Base-by-base conservation (phyloP, 148 eudicot genomes). In the Spergularia marina region DNA sequence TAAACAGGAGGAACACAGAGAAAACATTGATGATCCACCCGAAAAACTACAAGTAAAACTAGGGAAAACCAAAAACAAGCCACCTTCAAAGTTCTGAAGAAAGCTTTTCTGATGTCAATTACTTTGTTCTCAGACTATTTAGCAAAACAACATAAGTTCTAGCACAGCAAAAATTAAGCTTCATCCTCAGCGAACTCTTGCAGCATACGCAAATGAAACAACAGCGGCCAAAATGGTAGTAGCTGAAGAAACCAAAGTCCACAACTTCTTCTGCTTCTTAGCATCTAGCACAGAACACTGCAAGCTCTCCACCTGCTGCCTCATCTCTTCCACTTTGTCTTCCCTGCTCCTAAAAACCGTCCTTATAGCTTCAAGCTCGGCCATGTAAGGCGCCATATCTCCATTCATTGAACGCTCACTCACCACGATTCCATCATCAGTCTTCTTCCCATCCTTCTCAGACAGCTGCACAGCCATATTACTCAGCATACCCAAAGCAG, bases 211-310 rank as follows among this genome's bases (percentile, higher is more conserved):
- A 76, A 83, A 81, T 11, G 94, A 89, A 75, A 85, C 78, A 77
- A 85, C 86, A 20, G 94, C 97, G 67, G 97, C 98, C 16, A 92
- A 59, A 70, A 92, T 51, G 5, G 97, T 87, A 39, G 97, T 86
- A 1, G 89, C 97, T 6, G 97, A 95, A 0, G 94, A 89, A 51
- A 92, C 83, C 74, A 84, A 2, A 12, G 94, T 81, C 97, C 94
- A 92, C 23, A 95, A 84, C 80, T 74, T 85, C 85, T 89, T 90
- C 82, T 83, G 87, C 83, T 91, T 90, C 21, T 59, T 76, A 17
- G 84, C 94, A 52, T 88, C 92, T 7, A 69, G 55, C 3, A 91
- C 87, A 7, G 84, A 69, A 7, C 14, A 41, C 70, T 90, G 78
- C 77, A 94, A 76, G 7, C 72, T 21, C 81, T 82, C 91, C 73